Evolutionary conservation across 106 monocot genomes (phyloP).

Genomic region (Platanthera zijinensis): DNA sequence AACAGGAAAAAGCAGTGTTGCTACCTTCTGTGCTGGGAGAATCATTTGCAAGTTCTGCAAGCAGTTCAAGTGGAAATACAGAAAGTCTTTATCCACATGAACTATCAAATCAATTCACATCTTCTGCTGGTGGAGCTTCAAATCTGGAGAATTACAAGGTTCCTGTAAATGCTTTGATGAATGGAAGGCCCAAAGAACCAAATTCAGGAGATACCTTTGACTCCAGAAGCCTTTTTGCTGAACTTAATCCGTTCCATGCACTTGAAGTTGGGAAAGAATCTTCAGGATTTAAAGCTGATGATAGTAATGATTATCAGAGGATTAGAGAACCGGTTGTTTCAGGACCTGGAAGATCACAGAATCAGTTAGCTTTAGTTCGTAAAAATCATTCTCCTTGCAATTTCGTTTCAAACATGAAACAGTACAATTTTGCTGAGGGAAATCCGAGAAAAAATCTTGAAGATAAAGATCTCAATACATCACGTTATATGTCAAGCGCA

Average conservation of each 20-base stretch:
- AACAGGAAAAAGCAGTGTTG: slow-evolving; percentile 20
- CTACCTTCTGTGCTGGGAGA: slow-evolving; percentile 21
- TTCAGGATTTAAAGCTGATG: slow-evolving; percentile 24
- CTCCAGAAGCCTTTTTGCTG: slow-evolving; percentile 62
- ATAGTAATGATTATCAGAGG: slow-evolving; percentile 45
- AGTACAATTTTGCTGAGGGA: slow-evolving; percentile 39
- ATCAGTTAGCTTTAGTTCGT: slow-evolving; percentile 52
- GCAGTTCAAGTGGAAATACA: slow-evolving; percentile 23
- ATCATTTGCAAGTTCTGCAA: slow-evolving; percentile 33
- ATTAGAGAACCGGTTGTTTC: slow-evolving; percentile 51
- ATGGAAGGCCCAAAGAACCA: background rate
- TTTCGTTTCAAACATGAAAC: slow-evolving; percentile 44
- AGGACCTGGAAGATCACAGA: slow-evolving; percentile 64
- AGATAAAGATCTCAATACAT: slow-evolving; percentile 25
- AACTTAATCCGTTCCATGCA: slow-evolving; percentile 74
- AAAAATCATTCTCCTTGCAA: slow-evolving; percentile 84
- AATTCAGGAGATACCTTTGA: slow-evolving; percentile 30
- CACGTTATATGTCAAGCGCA: slow-evolving; percentile 24
- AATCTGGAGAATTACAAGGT: background rate
- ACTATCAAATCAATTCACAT: slow-evolving; percentile 11
- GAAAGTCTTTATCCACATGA: slow-evolving; percentile 15
- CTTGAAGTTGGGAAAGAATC: slow-evolving; percentile 25
- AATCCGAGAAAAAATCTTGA: slow-evolving; percentile 49
- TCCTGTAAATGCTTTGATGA: background rate
- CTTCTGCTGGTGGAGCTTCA: slow-evolving; percentile 14